Evolutionary conservation across 2,329 filamentous ascomycete genomes (phyloP).

Genomic region (Aspergillus phoenicis): DNA sequence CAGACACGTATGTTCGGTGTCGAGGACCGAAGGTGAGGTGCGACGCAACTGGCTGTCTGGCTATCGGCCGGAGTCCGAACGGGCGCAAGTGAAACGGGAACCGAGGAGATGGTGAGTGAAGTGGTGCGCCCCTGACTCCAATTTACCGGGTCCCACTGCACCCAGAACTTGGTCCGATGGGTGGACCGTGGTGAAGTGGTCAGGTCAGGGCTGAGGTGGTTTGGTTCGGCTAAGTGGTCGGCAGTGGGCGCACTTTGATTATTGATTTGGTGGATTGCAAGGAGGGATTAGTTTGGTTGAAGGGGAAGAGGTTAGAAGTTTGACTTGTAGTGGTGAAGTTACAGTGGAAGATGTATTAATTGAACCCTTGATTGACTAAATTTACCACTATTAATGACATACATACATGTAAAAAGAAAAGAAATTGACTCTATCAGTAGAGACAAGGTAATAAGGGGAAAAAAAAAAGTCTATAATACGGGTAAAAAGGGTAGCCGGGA

Average conservation of each 20-base stretch:
- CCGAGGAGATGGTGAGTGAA: too few species aligned
- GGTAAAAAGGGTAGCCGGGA: slow-evolving; percentile 27
- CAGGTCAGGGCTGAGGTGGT: not conserved
- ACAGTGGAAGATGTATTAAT: slow-evolving; percentile 5
- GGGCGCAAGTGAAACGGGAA: not conserved
- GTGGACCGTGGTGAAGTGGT: not conserved
- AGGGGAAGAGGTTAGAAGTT: not conserved
- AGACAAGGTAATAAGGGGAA: slow-evolving; percentile 35
- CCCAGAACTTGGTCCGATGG: not conserved
- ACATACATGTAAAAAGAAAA: slow-evolving; percentile 45
- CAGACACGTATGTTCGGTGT: not conserved
- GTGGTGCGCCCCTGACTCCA: not conserved
- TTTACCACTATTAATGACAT: slow-evolving; percentile 47
- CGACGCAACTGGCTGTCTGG: not conserved
- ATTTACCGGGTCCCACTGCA: not conserved
- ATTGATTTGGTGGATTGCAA: too few species aligned
- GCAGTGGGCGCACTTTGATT: not conserved
- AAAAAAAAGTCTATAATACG: slow-evolving; percentile 45
- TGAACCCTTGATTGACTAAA: slow-evolving; percentile 39
- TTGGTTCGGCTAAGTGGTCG: not conserved
- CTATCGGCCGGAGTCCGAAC: not conserved
- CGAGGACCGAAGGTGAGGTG: not conserved
- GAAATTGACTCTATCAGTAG: slow-evolving; percentile 38
- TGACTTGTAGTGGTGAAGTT: not conserved
- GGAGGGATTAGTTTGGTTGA: not conserved